phyloP scores from a whole-genome alignment of 2,329 filamentous ascomycete genomes.

The Venturia pyrina region DNA sequence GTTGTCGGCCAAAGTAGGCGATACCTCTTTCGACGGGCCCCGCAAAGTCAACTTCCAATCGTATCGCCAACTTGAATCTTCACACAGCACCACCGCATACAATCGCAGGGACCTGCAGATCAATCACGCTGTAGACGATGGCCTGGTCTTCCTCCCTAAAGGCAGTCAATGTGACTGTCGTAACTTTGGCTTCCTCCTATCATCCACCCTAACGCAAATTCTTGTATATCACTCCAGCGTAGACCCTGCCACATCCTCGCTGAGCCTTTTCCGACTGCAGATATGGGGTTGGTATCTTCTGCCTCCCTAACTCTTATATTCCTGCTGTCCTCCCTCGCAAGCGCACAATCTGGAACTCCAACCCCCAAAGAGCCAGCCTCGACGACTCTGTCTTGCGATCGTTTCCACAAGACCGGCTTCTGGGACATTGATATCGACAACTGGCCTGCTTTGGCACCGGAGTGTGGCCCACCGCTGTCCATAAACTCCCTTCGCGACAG shows the following conservation, averaged over 20 bases:
- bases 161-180: background rate
- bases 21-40: background rate
- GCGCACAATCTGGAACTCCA: slow-evolving; percentile 3
- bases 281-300: background rate
- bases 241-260: slow-evolving; percentile 1
- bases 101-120: background rate
- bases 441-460: slow-evolving; percentile 47
- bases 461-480: slow-evolving; percentile 51
- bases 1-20: background rate
- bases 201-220: background rate
- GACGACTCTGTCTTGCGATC: slow-evolving; percentile 7
- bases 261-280: background rate
- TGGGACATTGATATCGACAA: slow-evolving; percentile 41
- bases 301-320: background rate
- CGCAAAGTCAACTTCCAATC: background rate
- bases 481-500: slow-evolving; percentile 48
- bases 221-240: background rate
- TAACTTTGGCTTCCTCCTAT: background rate
- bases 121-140: background rate
- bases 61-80: background rate
- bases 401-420: slow-evolving; percentile 15
- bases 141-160: background rate
- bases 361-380: background rate
- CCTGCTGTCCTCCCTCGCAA: slow-evolving; percentile 5
- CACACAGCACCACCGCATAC: slow-evolving; percentile 2